Conservation (phyloP, 164 flowering plant species). For the Nymphaea colorata region DNA sequence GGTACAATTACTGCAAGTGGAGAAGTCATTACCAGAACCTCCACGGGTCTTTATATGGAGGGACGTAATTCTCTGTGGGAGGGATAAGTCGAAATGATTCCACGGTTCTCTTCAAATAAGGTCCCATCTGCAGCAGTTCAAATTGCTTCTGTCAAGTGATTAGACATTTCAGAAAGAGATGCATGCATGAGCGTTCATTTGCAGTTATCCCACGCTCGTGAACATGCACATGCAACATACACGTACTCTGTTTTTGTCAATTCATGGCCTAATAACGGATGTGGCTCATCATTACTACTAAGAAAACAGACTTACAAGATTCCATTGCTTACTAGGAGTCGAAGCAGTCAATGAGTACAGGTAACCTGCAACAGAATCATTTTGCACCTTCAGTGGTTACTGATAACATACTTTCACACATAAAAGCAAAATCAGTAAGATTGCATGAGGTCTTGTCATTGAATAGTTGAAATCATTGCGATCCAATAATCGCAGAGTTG, state of each 20-base stretch:
- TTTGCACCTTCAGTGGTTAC: not conserved
- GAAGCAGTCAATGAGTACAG: slow-evolving; percentile 82
- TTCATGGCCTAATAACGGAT: not conserved
- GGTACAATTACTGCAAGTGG: not conserved
- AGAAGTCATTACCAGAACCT: slow-evolving; percentile 57
- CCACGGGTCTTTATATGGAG: slow-evolving; percentile 90
- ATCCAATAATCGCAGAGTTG: no score
- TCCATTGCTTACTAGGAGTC: slow-evolving; percentile 81
- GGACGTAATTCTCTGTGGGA: slow-evolving; percentile 71
- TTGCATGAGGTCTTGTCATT: not conserved
- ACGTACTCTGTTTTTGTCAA: not conserved
- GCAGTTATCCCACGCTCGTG: not conserved
- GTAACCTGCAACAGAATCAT: slow-evolving; percentile 45
- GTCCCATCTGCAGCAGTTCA: slow-evolving; percentile 71
- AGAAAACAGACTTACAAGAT: slow-evolving; percentile 33
- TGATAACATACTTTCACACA: not conserved
- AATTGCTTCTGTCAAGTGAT: slow-evolving; percentile 2
- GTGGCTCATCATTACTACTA: not conserved
- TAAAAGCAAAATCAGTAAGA: not conserved
- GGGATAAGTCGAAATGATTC: slow-evolving; percentile 76
- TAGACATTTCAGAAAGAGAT: not conserved
- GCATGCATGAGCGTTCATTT: not conserved
- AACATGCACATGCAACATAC: not conserved
- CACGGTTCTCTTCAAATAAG: slow-evolving; percentile 48
- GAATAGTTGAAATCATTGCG: no score